phyloP scores from a whole-genome alignment of 139 green algal genomes.

The Chlamydomonas sp. region DNA sequence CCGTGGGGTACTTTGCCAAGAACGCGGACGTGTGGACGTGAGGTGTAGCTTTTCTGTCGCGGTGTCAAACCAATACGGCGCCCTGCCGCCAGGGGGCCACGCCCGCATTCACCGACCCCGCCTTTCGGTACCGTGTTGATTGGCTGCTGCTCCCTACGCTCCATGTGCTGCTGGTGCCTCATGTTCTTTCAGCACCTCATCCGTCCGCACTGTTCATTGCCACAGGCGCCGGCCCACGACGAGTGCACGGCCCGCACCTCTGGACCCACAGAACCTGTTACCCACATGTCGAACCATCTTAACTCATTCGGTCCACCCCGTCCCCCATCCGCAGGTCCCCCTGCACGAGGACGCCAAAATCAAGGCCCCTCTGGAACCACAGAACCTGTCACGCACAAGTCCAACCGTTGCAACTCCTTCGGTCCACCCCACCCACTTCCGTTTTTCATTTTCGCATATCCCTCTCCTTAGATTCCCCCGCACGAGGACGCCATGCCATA shows the following conservation, averaged over 20 bases:
- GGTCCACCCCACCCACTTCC: not conserved
- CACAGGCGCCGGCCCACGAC: too few relatives aligned
- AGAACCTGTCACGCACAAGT: too few relatives aligned
- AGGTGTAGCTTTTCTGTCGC: not conserved
- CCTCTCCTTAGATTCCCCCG: not conserved
- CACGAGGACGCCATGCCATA: not conserved
- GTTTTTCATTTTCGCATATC: not conserved
- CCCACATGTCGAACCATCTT: slow-evolving; percentile 7
- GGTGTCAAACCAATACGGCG: too few relatives aligned
- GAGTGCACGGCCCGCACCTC: not conserved
- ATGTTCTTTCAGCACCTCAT: too few relatives aligned
- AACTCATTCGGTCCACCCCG: too few relatives aligned
- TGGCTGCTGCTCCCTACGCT: too few relatives aligned
- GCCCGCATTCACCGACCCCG: too few relatives aligned
- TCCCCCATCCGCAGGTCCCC: slow-evolving; percentile 67
- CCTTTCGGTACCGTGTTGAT: too few relatives aligned
- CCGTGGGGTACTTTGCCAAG: not conserved
- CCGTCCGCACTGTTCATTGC: too few relatives aligned
- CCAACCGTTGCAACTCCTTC: not conserved
- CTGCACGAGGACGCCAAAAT: slow-evolving; percentile 57
- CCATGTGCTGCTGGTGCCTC: too few relatives aligned
- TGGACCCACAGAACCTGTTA: slow-evolving; percentile 30
- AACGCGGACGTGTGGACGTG: not conserved
- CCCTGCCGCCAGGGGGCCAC: not conserved
- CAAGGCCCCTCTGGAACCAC: slow-evolving; percentile 19